Evolutionary conservation across 805 yeast genomes (phyloP), one percentile per base, ranked within the genome.

Genomic region (Wickerhamiella parazyma): DNA sequence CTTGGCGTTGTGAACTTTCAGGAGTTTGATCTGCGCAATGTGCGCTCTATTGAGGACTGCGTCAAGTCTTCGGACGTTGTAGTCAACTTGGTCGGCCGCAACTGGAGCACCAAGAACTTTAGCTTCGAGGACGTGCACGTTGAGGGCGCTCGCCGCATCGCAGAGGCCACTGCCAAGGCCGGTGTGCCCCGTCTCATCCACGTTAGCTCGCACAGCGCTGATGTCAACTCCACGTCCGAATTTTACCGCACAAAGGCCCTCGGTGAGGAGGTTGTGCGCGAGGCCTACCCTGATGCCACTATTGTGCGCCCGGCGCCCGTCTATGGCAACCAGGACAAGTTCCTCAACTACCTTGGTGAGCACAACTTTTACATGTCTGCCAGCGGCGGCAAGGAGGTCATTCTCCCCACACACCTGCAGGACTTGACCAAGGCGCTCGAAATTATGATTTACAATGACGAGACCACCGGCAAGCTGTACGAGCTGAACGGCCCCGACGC

Each of bases 291-390:
- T 21, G 80, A 75, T 55, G 70, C 83, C 39, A 83, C 94, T 16
- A 82, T 84, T 55, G 91, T 83, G 24, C 76, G 94, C 62, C 94
- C 94, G 6, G 76, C 80, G 19, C 83, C 82, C 40, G 71, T 82
- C 74, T 83, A 65, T 57, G 91, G 91, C 25, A 68, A 78, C 55
- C 80, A 78, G 58, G 86, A 80, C 59, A 66, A 71, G 48, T 73
- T 84, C 57, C 66, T 83, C 54, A 77, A 75, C 63, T 69, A 70
- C 57, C 51, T 73, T 61, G 81, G 73, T 11, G 46, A 75, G 62
- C 60, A 71, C 54, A 68, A 71, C 53, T 68, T 72, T 54, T 72
- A 79, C 62, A 74, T 78, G 66, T 74, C 81, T 44, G 76, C 82
- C 41, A 73, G 80, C 60, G 70, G 71, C 57, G 72, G 75, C 60